These are phyloP conservation scores for Cercospora berteroae DNA, from an alignment of 2,329 filamentous ascomycete genomes.

Conservation along the genomic window DNA sequence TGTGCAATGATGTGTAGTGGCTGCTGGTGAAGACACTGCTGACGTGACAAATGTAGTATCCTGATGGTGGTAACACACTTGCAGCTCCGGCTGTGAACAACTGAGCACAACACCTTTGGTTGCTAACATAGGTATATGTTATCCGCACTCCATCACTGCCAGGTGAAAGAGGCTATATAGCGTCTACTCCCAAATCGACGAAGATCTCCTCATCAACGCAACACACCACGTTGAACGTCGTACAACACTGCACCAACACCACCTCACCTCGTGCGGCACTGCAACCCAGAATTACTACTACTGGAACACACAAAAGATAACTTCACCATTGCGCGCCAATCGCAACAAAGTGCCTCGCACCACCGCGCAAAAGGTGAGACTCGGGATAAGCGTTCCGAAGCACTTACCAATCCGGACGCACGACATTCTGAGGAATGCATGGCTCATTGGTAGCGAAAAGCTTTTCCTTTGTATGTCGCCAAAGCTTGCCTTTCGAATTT, in stretches of 20 bases:
- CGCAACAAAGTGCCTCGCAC: not conserved
- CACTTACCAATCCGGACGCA: not conserved
- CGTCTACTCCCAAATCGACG: not conserved
- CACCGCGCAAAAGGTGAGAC: not conserved
- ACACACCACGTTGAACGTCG: not conserved
- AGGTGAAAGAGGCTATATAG: not conserved
- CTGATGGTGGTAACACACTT: slow-evolving; percentile 18
- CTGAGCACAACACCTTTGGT: not conserved
- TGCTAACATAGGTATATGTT: not conserved
- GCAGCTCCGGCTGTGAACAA: slow-evolving; percentile 13
- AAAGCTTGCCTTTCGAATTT: not conserved
- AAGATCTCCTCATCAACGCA: not conserved
- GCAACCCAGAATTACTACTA: not conserved
- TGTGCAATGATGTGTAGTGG: slow-evolving; percentile 23
- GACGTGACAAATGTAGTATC: slow-evolving; percentile 1
- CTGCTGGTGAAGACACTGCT: not conserved
- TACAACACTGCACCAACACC: not conserved
- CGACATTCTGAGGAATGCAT: not conserved
- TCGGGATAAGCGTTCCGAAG: not conserved
- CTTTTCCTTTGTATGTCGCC: not conserved
- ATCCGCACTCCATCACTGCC: not conserved
- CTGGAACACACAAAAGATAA: not conserved
- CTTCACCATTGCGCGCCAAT: not conserved
- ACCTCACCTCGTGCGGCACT: not conserved
- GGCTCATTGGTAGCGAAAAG: not conserved